Base-by-base conservation (phyloP, 192 early-diverging fungal species). In the Backusella australiensis region DNA sequence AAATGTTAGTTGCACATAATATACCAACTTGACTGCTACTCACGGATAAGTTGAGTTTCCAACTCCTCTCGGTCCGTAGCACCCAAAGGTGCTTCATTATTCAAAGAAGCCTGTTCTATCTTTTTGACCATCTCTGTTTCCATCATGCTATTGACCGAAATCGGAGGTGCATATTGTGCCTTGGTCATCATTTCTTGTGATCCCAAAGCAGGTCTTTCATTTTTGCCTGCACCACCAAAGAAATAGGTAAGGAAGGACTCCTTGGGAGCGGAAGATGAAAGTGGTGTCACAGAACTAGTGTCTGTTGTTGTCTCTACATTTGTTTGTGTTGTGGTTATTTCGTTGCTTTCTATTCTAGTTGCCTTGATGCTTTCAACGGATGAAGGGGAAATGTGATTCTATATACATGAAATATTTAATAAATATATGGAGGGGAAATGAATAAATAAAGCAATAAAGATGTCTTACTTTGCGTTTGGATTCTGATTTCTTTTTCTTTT, bases 1-100 rank as follows among this genome's bases (percentile, higher is more conserved):
- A 36, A 66, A 78, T 4, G 71, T 17, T 19, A 29, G 34, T 34
- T 65, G 53, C 44, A 34, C n/a, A 7, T 53, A 15, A 17, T 21
- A 17, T n/a, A 17, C 14, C 34, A 29, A 41, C 14, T n/a, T 38
- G 4, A 59, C 6, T 39, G 8, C 9, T 23, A 85, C 82, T 86
- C 83, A 88, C 93, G 92, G 74, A 94, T 94, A 34, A 94, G 84
- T 71, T 91, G 88, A 3, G 89, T 90, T 80, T 94, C 93, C 84
- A 93, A 82, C 75, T 93, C 91, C 74, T 94, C 93, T 35, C 91
- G 86, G 38, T 83, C 78, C 4, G 79, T 68, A 17, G 42, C 72
- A 46, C 71, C 49, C n/a, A 76, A 17, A 68, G 78, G 69, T 56
- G 35, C 39, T 11, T 82, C 71, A 29, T 85, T 86, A 39, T 86